phyloP scores from a whole-genome alignment of 2,329 filamentous ascomycete species.

The Beauveria medogensis region DNA sequence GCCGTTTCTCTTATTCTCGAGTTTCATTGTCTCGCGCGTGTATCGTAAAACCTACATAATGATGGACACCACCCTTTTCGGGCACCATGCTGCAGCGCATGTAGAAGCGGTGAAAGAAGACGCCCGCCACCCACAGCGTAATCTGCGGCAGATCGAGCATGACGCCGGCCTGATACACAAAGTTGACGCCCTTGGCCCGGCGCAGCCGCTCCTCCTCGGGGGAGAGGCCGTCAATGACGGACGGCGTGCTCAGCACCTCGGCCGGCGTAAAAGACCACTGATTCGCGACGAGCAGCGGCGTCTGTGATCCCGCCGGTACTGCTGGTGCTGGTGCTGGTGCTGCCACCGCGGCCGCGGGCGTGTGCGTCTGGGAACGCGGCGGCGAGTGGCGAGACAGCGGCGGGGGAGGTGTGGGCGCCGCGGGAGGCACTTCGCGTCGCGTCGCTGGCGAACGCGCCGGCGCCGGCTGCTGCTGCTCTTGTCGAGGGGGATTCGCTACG shows the following conservation, averaged over 20 bases:
- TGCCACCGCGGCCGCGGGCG: constrained; percentile 22
- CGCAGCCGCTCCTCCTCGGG: constrained; percentile 70
- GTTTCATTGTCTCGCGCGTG: not conserved
- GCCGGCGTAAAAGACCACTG: constrained; percentile 89
- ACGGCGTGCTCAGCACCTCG: constrained; percentile 76
- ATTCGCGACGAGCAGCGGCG: constrained; percentile 30
- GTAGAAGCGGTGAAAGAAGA: constrained; percentile 94
- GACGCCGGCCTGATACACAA: constrained; percentile 89
- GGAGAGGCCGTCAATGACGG: constrained; percentile 72
- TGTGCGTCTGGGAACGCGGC: constrained; percentile 38
- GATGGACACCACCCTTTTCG: constrained; percentile 71
- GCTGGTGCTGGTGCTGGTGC: constrained; percentile 14
- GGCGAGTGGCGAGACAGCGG: constrained; percentile 47
- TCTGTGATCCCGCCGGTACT: constrained; percentile 29
- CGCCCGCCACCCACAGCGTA: constrained; percentile 82
- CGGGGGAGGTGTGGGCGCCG: constrained; percentile 54
- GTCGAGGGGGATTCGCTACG: constrained; percentile 23
- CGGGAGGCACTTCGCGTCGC: constrained; percentile 50
- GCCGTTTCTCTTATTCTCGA: no score
- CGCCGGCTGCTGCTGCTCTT: not conserved
- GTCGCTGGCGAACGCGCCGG: constrained; percentile 35
- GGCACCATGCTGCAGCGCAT: constrained; percentile 81
- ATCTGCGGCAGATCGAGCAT: constrained; percentile 87
- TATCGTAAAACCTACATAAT: constrained; percentile 59
- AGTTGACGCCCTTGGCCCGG: constrained; percentile 88